phyloP scores from a whole-genome alignment of 2,329 filamentous ascomycete species.

The Penicillium sp. region DNA sequence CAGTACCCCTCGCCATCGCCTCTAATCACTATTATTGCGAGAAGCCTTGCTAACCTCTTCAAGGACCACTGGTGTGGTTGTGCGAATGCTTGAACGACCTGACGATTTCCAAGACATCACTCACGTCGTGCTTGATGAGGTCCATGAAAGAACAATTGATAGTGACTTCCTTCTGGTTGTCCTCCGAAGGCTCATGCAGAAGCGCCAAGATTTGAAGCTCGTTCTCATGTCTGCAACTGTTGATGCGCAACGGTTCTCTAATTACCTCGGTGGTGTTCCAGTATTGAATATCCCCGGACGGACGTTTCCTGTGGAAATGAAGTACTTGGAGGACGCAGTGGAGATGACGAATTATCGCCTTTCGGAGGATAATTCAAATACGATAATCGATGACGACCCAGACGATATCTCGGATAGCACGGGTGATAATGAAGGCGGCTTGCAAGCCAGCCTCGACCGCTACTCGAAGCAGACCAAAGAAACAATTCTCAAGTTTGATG shows the following conservation, averaged over 20 bases:
- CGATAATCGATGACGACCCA: conserved; percentile 48
- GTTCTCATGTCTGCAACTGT: conserved; percentile 98
- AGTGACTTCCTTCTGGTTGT: conserved; percentile 95
- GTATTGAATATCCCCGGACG: conserved; percentile 88
- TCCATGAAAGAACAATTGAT: conserved; percentile 94
- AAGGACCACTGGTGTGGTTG: conserved; percentile 76
- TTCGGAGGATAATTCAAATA: conserved; percentile 57
- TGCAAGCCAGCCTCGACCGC: conserved; percentile 65
- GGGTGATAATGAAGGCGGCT: conserved; percentile 55
- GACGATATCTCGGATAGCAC: conserved; percentile 49
- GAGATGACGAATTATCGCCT: conserved; percentile 77
- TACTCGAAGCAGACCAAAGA: conserved; percentile 78
- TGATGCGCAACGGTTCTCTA: conserved; percentile 86
- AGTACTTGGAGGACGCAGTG: conserved; percentile 89
- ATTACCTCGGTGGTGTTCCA: conserved; percentile 81
- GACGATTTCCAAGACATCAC: conserved; percentile 87
- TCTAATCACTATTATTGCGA: background rate
- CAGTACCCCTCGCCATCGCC: conserved; percentile 36
- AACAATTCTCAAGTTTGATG: conserved; percentile 76
- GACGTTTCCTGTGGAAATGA: conserved; percentile 87
- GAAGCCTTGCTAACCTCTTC: conserved; percentile 6
- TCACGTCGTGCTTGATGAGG: conserved; percentile 94
- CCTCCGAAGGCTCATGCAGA: conserved; percentile 75
- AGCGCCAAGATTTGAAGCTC: conserved; percentile 82
- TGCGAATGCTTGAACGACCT: conserved; percentile 92